Conservation (phyloP, 441 rosid genomes). For the Erodium moschatum region DNA sequence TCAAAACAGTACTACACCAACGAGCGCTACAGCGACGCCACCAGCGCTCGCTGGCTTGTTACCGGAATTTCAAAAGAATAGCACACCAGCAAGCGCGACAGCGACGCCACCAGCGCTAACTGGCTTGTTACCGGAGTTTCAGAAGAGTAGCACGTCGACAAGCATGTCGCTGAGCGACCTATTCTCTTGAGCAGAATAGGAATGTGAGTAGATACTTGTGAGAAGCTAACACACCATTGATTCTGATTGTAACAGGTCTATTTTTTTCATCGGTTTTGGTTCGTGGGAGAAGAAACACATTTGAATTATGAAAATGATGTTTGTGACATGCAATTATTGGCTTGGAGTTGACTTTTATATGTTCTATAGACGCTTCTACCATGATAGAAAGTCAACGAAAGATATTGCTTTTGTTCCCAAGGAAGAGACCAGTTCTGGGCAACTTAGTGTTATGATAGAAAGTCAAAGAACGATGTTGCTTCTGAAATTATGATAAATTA, state of each 20-base stretch:
- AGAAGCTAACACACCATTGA: too few relatives aligned
- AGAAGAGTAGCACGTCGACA: conserved; percentile 20
- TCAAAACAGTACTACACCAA: too few relatives aligned
- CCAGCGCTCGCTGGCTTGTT: too few relatives aligned
- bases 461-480: too few relatives aligned
- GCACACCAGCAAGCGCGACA: neutral
- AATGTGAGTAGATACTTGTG: neutral
- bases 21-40: too few relatives aligned
- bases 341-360: neutral
- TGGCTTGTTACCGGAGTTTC: conserved; percentile 25
- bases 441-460: too few relatives aligned
- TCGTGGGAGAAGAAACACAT: neutral
- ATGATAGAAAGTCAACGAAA: too few relatives aligned
- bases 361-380: too few relatives aligned
- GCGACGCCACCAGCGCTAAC: conserved; percentile 19
- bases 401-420: too few relatives aligned
- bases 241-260: neutral
- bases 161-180: conserved; percentile 16
- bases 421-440: too few relatives aligned
- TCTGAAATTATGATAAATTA: too few relatives aligned
- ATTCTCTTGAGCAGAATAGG: conserved; percentile 7
- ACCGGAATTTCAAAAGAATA: too few relatives aligned
- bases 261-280: neutral
- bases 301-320: neutral
- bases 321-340: neutral